phyloP scores from a whole-genome alignment of 2,329 filamentous ascomycete species.

The Talaromyces sp. region DNA sequence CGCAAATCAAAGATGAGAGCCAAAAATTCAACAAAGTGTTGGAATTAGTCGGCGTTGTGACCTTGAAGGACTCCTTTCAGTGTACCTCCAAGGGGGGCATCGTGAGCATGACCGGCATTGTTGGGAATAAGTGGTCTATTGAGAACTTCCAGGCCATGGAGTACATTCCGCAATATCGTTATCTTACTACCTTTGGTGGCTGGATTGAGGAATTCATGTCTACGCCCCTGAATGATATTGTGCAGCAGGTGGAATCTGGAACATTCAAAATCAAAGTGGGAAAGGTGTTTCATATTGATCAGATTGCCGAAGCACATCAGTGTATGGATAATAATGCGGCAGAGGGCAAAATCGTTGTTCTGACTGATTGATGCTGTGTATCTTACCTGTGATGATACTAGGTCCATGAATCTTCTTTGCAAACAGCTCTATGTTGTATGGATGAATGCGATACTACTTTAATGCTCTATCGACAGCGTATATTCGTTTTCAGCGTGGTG shows the following conservation, averaged over 20 bases:
- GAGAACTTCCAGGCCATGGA: slow-evolving; percentile 44
- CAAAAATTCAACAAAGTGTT: slow-evolving; percentile 45
- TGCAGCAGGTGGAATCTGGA: slow-evolving; percentile 36
- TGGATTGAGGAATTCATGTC: slow-evolving; percentile 39
- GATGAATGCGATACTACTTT: background rate
- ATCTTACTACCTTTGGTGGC: slow-evolving; percentile 43
- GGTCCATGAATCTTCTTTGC: background rate
- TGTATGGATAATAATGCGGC: slow-evolving; percentile 46
- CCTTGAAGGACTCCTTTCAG: slow-evolving; percentile 43
- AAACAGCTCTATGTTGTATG: background rate
- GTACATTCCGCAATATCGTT: slow-evolving; percentile 38
- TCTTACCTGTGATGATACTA: background rate
- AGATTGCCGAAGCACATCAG: slow-evolving; percentile 47
- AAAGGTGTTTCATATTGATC: slow-evolving; percentile 42
- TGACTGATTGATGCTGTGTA: slow-evolving; percentile 17
- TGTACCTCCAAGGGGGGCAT: slow-evolving; percentile 35
- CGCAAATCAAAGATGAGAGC: slow-evolving; percentile 30
- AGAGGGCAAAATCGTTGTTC: slow-evolving; percentile 46
- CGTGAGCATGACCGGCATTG: slow-evolving; percentile 47
- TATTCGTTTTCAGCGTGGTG: background rate
- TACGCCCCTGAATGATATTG: slow-evolving; percentile 41
- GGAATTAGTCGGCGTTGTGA: slow-evolving; percentile 45
- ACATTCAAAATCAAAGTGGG: slow-evolving; percentile 42
- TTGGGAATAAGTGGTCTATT: slow-evolving; percentile 42
- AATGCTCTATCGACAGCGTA: background rate